Base-by-base conservation (phyloP, 345 rosid species). In the Lagerstroemia speciosa region DNA sequence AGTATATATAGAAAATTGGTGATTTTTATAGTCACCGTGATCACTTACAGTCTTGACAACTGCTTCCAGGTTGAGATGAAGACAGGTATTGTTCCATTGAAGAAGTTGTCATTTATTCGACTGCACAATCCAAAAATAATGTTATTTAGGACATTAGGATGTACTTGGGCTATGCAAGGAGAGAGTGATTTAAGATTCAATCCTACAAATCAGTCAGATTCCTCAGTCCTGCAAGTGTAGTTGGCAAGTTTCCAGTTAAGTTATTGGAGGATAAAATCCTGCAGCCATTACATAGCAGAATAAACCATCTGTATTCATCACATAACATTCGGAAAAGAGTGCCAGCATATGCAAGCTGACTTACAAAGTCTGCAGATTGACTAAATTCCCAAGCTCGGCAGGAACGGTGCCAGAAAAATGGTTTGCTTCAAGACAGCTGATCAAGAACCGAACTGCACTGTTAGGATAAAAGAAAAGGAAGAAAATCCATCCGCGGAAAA, bases 21-120 rank as follows among this genome's bases (percentile, higher is more conserved):
- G n/a, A n/a, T n/a, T n/a, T n/a, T n/a, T n/a, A n/a, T n/a, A n/a
- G n/a, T n/a, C n/a, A n/a, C n/a, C n/a, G n/a, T n/a, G 50, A 17
- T 62, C 37, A 30, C 96, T 81, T 84, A 90, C 98, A 93, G 57
- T 81, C 89, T 85, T 22, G n/a, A 1, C 64, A 93, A 91, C 33
- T 76, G 68, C 64, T 71, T 76, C 86, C 91, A 90, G 72, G 75
- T 87, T 64, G 80, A 79, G 5, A 90, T 72, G 73, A 83, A 88
- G 72, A 69, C 79, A 1, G 96, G 97, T 58, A 88, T 84, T 30
- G 77, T 80, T 62, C 95, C 97, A 34, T 67, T 87, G 73, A 93
- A 79, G 74, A 74, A 74, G 79, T 93, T 93, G 71, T 90, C 98
- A 32, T 84, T 87, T 52, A 90, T 80, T 75, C 83, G 80, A 52